Conservation (phyloP, 352 stramenopile genomes). For the Aphanomyces astaci region DNA sequence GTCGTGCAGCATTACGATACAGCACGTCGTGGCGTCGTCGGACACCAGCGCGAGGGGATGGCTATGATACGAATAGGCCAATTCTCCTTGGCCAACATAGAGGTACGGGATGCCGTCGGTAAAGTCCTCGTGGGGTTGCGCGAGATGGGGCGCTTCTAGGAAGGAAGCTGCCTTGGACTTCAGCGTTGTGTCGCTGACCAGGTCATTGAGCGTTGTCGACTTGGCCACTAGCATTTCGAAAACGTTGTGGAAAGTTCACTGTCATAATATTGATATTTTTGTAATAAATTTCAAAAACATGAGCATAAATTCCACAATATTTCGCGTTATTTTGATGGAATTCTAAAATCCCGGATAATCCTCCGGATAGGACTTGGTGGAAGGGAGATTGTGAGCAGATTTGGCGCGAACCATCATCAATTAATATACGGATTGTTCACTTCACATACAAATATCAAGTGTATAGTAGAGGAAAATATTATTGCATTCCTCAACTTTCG, state of each 20-base stretch:
- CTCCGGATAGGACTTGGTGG: slow-evolving; percentile 10
- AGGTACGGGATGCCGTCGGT: not conserved
- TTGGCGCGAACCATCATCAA: not conserved
- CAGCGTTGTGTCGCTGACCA: not conserved
- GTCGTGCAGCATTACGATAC: not conserved
- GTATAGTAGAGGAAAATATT: not conserved
- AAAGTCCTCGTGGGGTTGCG: not conserved
- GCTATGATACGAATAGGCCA: not conserved
- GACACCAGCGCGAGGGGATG: not conserved
- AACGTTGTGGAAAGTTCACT: no score
- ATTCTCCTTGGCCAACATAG: slow-evolving; percentile 13
- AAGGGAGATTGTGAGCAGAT: not conserved
- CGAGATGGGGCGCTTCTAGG: not conserved
- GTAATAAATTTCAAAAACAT: no score
- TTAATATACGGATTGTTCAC: not conserved
- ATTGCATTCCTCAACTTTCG: not conserved
- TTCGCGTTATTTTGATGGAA: not conserved
- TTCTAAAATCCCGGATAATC: not conserved
- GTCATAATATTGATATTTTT: no score
- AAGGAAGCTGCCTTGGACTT: not conserved
- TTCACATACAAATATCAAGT: slow-evolving; percentile 4
- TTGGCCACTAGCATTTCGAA: not conserved
- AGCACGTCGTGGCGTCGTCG: slow-evolving; percentile 15
- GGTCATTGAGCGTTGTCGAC: not conserved
- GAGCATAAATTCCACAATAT: no score